Conservation (phyloP, 257 asterid genomes). For the Solanum arcanum region DNA sequence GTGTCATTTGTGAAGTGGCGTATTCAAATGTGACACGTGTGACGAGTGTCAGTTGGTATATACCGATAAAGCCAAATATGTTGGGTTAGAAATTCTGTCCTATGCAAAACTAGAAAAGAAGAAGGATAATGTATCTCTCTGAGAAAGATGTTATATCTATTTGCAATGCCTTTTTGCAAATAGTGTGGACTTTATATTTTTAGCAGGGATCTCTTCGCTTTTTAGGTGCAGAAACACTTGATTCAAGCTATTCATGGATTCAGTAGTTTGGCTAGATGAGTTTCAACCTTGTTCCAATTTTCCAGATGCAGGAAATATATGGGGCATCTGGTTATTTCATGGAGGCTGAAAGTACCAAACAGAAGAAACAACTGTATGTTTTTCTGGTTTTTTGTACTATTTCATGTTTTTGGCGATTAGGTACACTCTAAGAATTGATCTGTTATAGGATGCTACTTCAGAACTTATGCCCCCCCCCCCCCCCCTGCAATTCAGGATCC, state of each 20-base stretch:
- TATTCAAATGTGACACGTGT: background rate
- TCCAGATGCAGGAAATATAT: slow-evolving; percentile 77
- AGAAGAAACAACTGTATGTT: slow-evolving; percentile 35
- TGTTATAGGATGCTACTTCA: background rate
- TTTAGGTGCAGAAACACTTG: background rate
- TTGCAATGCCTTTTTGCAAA: background rate
- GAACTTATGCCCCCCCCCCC: background rate
- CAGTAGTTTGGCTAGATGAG: background rate
- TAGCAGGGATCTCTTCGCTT: background rate
- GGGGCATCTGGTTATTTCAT: slow-evolving; percentile 85
- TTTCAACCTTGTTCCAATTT: background rate
- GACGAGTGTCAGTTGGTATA: background rate
- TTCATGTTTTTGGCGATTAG: background rate
- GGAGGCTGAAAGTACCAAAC: slow-evolving; percentile 26
- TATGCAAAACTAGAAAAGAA: background rate
- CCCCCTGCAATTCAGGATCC: too few relatives aligned
- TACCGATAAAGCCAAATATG: background rate
- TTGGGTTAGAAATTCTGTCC: background rate
- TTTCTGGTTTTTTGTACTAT: background rate
- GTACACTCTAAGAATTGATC: background rate
- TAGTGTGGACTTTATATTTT: background rate
- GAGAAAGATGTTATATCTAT: background rate
- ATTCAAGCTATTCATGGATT: background rate
- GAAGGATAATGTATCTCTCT: background rate
- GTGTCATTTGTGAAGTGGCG: background rate